phyloP scores from a whole-genome alignment of 108 stramenopile genomes.

The Nitzschia palea region DNA sequence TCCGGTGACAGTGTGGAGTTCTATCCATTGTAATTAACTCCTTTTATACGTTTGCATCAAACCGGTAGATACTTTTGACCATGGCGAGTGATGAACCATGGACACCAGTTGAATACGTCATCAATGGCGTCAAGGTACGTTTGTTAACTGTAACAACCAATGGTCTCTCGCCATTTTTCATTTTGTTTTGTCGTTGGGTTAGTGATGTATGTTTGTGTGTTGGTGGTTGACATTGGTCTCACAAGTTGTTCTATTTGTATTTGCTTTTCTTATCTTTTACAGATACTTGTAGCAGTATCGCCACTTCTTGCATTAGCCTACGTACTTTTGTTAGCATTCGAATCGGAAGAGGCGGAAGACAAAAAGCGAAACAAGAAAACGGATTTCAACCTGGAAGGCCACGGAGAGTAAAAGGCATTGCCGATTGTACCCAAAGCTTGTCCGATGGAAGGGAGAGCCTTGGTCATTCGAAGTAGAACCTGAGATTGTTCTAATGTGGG shows the following conservation, averaged over 20 bases:
- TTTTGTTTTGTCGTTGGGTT: neutral
- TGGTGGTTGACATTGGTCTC: neutral
- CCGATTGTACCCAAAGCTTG: neutral
- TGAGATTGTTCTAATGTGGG: neutral
- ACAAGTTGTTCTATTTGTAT: neutral
- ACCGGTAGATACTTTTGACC: too few relatives aligned
- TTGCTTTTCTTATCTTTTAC: conserved; percentile 15
- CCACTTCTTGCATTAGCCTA: conserved; percentile 80
- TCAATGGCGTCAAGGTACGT: conserved; percentile 79
- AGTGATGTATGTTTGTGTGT: neutral
- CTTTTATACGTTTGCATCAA: neutral
- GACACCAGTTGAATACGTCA: conserved; percentile 61
- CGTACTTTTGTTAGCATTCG: conserved; percentile 82
- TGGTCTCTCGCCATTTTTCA: neutral
- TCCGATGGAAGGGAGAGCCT: neutral
- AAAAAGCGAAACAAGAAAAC: conserved; percentile 71
- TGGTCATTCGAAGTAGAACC: neutral
- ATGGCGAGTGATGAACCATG: conserved; percentile 53
- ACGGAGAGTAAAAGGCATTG: conserved; percentile 71
- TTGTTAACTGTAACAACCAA: neutral
- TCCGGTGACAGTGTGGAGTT: too few relatives aligned
- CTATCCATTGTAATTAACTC: too few relatives aligned
- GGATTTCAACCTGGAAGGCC: conserved; percentile 88
- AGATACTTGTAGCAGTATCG: conserved; percentile 83
- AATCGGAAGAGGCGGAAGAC: conserved; percentile 68